Evolutionary conservation across 2,329 filamentous ascomycete genomes (phyloP).

Genomic region (Blastomyces emzantsi): DNA sequence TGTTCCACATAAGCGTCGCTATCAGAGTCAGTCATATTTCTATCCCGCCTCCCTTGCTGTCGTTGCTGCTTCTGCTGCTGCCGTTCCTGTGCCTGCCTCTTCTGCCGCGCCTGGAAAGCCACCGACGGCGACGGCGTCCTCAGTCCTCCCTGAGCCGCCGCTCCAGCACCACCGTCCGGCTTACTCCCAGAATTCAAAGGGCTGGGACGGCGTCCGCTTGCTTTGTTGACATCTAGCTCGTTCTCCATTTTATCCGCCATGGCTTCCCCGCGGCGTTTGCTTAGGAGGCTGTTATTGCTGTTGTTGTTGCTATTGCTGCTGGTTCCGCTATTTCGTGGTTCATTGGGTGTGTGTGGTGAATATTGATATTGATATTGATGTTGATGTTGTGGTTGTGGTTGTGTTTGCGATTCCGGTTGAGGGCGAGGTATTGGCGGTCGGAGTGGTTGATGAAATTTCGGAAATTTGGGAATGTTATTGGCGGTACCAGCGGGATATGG

Average conservation of each 20-base stretch:
- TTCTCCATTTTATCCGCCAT: conserved; percentile 18
- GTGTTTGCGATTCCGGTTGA: background rate
- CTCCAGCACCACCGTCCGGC: background rate
- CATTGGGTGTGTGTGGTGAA: background rate
- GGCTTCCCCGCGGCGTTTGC: conserved; percentile 19
- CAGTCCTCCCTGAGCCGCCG: background rate
- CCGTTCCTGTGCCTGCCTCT: background rate
- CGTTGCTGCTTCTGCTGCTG: background rate
- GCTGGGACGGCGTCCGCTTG: background rate
- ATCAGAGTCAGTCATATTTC: background rate
- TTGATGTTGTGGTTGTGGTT: background rate
- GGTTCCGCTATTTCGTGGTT: background rate
- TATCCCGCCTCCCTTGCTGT: background rate
- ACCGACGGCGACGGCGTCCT: background rate
- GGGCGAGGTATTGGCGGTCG: background rate
- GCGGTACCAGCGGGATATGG: background rate
- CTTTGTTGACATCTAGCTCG: conserved; percentile 8
- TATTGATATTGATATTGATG: background rate
- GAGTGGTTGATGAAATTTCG: conserved; percentile 3
- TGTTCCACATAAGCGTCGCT: background rate
- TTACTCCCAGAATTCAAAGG: background rate
- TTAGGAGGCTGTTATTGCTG: conserved; percentile 15
- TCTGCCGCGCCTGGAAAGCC: background rate
- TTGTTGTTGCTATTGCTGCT: background rate
- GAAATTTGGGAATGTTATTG: background rate